Evolutionary conservation across 176 grass and related monocot genomes (phyloP), one percentile per base, ranked within the genome.

Genomic region (Oryza punctata): DNA sequence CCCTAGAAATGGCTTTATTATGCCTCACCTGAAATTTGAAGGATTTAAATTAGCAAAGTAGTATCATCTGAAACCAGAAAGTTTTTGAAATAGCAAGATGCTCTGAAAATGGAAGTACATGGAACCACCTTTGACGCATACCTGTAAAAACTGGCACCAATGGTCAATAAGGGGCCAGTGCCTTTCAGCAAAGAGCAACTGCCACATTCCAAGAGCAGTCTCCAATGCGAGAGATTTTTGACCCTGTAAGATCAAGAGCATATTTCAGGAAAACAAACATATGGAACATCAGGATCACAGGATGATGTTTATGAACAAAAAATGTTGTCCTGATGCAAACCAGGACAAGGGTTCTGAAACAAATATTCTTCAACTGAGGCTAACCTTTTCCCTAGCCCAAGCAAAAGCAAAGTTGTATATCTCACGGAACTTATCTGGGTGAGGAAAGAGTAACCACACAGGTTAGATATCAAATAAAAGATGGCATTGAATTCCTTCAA

Each of bases 141-240:
- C 97, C 91, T 99, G 91, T 77, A 99, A 83, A 81, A 99, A 99
- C 78, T 96, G 84, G 43, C 93, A 96, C 97, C 97, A 99, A 45
- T 99, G 87, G 35, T 99, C 93, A 29, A 96, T 70, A 60, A 99
- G 91, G 19, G 93, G 91, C 97, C 97, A 99, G 67, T 92, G 88
- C 79, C 88, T 94, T 82, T 99, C 97, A 65, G 93, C 94, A 89
- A 96, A 99, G 21, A 99, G 67, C 82, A 99, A 78, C 77, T 70
- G 91, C 97, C 97, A 99, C 93, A 99, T 99, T 82, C 97, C 97
- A 89, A 99, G 84, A 73, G 97, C 97, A 65, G 97, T 99, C 61
- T 99, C 93, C 63, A 99, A 70, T 77, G 93, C 88, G 33, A 99
- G 89, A 80, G 97, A 96, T 87, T 99, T 99, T 87, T 99, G 93